phyloP scores from a whole-genome alignment of 2,329 filamentous ascomycete species.

The Lanzia echinophila region DNA sequence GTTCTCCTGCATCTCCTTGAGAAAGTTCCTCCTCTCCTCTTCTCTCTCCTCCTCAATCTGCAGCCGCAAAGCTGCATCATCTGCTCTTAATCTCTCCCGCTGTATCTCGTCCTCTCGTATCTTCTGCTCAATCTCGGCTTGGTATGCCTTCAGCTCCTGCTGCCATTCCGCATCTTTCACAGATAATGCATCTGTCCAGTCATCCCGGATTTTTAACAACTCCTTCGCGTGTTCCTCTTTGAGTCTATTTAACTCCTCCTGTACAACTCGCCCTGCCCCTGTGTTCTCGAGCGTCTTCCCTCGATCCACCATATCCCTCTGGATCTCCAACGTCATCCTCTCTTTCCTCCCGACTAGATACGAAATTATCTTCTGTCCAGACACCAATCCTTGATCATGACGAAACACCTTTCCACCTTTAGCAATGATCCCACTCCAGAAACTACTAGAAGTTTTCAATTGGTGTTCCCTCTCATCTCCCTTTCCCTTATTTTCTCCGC shows the following conservation, averaged over 20 bases:
- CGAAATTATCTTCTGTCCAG: not conserved
- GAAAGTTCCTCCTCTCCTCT: no score
- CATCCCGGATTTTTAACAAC: no score
- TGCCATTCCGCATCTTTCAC: no score
- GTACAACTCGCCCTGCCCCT: not conserved
- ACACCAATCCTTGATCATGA: not conserved
- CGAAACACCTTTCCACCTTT: not conserved
- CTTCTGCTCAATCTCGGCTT: no score
- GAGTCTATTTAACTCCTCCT: constrained; percentile 80
- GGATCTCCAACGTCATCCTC: not conserved
- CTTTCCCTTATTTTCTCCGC: not conserved
- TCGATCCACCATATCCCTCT: not conserved
- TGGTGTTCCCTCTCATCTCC: not conserved
- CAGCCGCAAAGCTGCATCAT: no score
- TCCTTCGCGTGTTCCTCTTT: constrained; percentile 56
- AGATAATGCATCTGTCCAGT: no score
- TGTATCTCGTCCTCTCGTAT: no score
- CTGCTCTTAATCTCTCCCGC: no score
- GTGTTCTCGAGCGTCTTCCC: not conserved
- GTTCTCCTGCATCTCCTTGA: no score
- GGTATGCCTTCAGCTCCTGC: no score
- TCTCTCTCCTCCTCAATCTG: no score
- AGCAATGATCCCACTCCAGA: not conserved
- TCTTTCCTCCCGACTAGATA: not conserved
- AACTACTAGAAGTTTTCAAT: not conserved